Percentiles rank a stretch among this genome's conserved stretches.
These are phyloP conservation scores for Metarhizium guizhouense DNA, from an alignment of 2,329 filamentous ascomycete genomes.

Conservation along the genomic window DNA sequence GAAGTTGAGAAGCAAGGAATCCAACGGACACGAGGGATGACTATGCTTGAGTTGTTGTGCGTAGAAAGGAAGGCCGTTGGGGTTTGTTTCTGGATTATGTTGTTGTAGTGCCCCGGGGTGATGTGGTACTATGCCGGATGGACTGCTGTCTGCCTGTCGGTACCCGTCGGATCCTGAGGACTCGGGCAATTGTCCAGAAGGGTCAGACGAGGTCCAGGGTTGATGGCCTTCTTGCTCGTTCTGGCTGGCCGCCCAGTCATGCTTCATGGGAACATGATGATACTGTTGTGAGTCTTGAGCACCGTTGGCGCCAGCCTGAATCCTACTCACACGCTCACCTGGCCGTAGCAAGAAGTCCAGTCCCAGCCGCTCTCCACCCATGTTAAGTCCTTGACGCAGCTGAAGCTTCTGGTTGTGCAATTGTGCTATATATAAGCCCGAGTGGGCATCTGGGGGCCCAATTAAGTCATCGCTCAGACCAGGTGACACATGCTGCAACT, in stretches of 20 bases:
- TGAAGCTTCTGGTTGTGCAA: slow-evolving; percentile 40
- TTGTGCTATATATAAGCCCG: slow-evolving; percentile 12
- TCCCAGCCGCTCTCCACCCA: slow-evolving; percentile 58
- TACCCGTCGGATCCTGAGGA: background rate
- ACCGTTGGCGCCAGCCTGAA: slow-evolving; percentile 40
- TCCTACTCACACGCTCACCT: slow-evolving; percentile 35
- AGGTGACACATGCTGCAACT: background rate
- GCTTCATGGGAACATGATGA: slow-evolving; percentile 40
- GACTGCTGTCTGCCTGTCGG: background rate
- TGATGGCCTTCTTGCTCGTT: slow-evolving; percentile 7
- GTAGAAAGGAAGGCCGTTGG: slow-evolving; percentile 12
- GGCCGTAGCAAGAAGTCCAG: slow-evolving; percentile 60
- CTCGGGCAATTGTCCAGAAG: background rate
- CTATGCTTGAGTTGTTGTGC: slow-evolving; percentile 46
- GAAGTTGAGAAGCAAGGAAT: slow-evolving; percentile 73
- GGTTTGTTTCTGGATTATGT: slow-evolving; percentile 1
- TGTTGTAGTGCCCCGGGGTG: background rate
- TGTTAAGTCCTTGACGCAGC: slow-evolving; percentile 46
- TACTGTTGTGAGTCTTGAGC: slow-evolving; percentile 36
- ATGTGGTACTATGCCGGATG: background rate
- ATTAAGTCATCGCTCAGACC: background rate
- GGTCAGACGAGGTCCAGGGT: background rate
- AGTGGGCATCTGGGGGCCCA: background rate
- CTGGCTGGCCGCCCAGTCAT: slow-evolving; percentile 32
- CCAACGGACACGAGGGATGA: slow-evolving; percentile 65